Percentiles rank a stretch among this genome's conserved stretches.
Conservation (phyloP, 1,139 yeast species). For the Kodamaea anthophila region DNA sequence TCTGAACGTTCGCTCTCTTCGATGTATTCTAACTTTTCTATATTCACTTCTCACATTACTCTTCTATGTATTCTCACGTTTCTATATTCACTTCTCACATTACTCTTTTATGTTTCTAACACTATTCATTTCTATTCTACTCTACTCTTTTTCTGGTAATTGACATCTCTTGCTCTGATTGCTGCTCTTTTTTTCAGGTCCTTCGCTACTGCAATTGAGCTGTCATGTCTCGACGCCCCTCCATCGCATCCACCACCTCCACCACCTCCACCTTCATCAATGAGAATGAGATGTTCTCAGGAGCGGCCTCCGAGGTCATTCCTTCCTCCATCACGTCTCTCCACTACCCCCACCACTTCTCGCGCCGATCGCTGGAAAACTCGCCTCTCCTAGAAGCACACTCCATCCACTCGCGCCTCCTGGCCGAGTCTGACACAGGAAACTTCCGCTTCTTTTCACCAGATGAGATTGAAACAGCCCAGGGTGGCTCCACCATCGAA, state of each 20-base stretch:
- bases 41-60: too few relatives aligned
- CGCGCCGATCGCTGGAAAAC: conserved; percentile 20
- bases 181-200: too few relatives aligned
- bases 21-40: too few relatives aligned
- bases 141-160: too few relatives aligned
- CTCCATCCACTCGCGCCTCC: conserved; percentile 25
- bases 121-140: too few relatives aligned
- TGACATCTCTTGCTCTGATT: too few relatives aligned
- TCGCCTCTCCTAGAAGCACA: conserved; percentile 30
- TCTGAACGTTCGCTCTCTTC: too few relatives aligned
- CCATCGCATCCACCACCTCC: conserved; percentile 37
- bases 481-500: conserved; percentile 79
- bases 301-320: conserved; percentile 82
- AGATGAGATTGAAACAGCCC: conserved; percentile 80
- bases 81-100: too few relatives aligned
- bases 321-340: conserved; percentile 89
- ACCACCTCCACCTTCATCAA: conserved; percentile 20
- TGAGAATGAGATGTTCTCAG: conserved; percentile 78
- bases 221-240: conserved; percentile 27
- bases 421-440: conserved; percentile 29
- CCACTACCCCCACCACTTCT: conserved; percentile 61
- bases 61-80: too few relatives aligned
- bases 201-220: too few relatives aligned
- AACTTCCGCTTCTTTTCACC: conserved; percentile 74
- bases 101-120: too few relatives aligned